Evolutionary conservation across 2,329 filamentous ascomycete genomes (phyloP).

Genomic region (Colletotrichum phormii): DNA sequence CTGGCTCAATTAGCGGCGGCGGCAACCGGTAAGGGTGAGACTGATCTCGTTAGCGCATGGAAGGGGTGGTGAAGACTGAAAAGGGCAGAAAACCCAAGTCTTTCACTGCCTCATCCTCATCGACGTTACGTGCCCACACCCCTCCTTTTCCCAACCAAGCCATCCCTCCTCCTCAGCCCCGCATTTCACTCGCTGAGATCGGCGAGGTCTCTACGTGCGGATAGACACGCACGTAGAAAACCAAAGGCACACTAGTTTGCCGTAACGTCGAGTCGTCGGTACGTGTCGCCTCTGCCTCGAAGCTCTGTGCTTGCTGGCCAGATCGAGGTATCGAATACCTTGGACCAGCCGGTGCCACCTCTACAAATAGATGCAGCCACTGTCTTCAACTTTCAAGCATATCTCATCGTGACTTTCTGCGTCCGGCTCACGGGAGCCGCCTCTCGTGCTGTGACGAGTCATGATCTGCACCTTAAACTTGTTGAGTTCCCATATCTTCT

Average conservation of each 20-base stretch:
- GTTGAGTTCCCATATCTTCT: neutral
- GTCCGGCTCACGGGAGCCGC: neutral
- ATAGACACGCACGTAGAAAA: neutral
- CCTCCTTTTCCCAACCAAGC: neutral
- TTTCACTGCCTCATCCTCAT: slow-evolving; percentile 32
- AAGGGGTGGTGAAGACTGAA: neutral
- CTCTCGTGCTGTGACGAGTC: slow-evolving; percentile 28
- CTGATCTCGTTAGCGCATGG: slow-evolving; percentile 4
- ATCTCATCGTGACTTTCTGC: slow-evolving; percentile 1
- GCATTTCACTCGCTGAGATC: slow-evolving; percentile 10
- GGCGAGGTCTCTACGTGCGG: neutral
- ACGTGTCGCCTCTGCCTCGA: neutral
- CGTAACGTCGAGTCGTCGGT: neutral
- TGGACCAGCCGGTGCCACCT: neutral
- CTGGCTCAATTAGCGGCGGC: slow-evolving; percentile 25
- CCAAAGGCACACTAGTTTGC: neutral
- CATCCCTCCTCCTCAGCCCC: neutral
- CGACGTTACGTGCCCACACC: slow-evolving; percentile 13
- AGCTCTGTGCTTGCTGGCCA: neutral
- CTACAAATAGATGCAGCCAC: slow-evolving; percentile 11
- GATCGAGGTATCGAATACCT: neutral
- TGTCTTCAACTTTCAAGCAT: neutral
- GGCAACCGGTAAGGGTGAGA: slow-evolving; percentile 27
- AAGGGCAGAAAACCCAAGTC: neutral
- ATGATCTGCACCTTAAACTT: slow-evolving; percentile 27